Base-by-base conservation (phyloP, 192 early-diverging fungal genomes). In the Coemansia sp. region DNA sequence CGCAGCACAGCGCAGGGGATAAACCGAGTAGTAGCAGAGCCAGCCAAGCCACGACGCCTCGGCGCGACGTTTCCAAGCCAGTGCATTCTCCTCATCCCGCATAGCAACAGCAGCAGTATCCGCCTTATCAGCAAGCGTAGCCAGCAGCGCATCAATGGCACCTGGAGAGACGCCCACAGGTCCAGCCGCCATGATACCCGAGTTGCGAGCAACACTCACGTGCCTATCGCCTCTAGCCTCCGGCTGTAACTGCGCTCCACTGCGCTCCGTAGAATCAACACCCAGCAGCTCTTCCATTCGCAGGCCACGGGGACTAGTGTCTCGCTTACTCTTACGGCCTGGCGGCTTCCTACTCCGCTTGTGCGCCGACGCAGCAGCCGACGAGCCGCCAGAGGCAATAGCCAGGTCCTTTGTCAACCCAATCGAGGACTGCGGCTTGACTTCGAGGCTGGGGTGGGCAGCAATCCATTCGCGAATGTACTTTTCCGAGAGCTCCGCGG, bases 201-300 rank as follows among this genome's bases (percentile, higher is more conserved):
- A 6, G 40, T 42, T 42, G 13, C 40, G 40, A 42, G 40, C 43
- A 20, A 21, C n/a, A 21, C 20, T 18, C 9, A 9, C 43, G 18
- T 18, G 18, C 9, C 43, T 46, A n/a, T 9, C 9, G 7, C 28
- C 13, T 4, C 16, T 13, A 8, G 14, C 14, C 26, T 55, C 51
- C 51, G 5, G 10, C 48, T 26, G 28, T 6, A 26, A 1, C 26
- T 14, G 51, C 9, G 9, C 18, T 7, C 26, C 33, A 26, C 51
- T 55, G 14, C 51, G 51, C 51, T 55, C 51, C 6, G 5, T 33
- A n/a, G 28, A 9, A 33, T 55, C 51, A 5, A 26, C 68, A 38
- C 68, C 68, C 31, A 83, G 20, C 43, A 83, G 18, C 63, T 83
- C 74, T 37, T 83, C 76, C 76, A 83, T 70, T 13, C 80, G 75